Evolutionary conservation across 2,329 filamentous ascomycete genomes (phyloP).

Genomic region (Colletotrichum sp.): DNA sequence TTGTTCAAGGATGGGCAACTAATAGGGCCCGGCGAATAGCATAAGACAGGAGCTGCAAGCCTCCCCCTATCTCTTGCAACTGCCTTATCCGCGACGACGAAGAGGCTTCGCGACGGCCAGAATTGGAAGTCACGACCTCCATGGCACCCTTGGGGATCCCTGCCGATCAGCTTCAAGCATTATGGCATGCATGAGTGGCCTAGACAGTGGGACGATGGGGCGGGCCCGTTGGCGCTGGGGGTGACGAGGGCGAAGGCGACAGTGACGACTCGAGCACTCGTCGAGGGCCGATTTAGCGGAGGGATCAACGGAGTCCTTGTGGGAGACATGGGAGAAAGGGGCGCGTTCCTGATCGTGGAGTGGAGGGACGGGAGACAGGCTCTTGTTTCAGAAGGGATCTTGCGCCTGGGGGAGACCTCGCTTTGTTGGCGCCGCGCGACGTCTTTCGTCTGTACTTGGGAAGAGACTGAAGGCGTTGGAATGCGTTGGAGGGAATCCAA

Average conservation of each 20-base stretch:
- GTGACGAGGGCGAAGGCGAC: background rate
- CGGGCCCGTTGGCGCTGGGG: background rate
- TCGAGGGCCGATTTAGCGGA: background rate
- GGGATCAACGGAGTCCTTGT: constrained; percentile 10
- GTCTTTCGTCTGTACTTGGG: constrained; percentile 12
- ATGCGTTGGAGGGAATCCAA: background rate
- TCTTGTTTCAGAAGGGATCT: constrained; percentile 18
- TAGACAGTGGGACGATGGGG: constrained; percentile 13
- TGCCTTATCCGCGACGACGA: constrained; percentile 18
- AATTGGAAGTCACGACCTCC: background rate
- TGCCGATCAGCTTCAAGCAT: constrained; percentile 19
- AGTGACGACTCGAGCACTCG: constrained; percentile 1
- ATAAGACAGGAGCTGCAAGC: background rate
- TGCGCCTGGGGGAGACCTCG: constrained; percentile 14
- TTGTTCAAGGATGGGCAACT: background rate
- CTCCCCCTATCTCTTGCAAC: constrained; percentile 11
- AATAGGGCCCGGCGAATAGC: constrained; percentile 10
- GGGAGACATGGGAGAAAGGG: background rate
- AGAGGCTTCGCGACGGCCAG: background rate
- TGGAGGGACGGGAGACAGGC: constrained; percentile 19
- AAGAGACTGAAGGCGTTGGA: background rate
- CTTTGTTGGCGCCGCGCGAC: constrained; percentile 2
- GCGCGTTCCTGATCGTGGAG: constrained; percentile 8
- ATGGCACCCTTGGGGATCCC: constrained; percentile 14
- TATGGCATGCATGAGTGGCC: constrained; percentile 19